phyloP scores from a whole-genome alignment of 129 eudicot genomes.

The Rutidosis leptorrhynchoides region DNA sequence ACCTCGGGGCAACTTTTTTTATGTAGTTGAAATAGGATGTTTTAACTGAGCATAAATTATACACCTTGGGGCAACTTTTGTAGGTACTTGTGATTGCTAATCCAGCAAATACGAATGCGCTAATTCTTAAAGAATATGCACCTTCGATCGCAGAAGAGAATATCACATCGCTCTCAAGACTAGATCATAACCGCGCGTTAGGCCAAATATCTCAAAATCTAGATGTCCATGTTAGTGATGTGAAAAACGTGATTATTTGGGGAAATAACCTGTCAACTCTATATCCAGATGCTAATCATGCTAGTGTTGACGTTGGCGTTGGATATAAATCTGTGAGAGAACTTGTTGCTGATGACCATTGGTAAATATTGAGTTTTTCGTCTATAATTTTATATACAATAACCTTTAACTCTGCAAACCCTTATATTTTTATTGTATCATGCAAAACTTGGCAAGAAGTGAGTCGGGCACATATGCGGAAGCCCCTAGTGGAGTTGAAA shows the following conservation, averaged over 20 bases:
- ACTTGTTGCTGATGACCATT: slow-evolving; percentile 64
- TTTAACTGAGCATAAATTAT: not conserved
- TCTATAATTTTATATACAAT: not conserved
- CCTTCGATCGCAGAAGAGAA: slow-evolving; percentile 89
- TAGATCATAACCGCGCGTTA: slow-evolving; percentile 93
- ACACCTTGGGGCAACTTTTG: not conserved
- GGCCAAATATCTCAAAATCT: slow-evolving; percentile 67
- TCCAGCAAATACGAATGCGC: slow-evolving; percentile 93
- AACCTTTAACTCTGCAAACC: not conserved
- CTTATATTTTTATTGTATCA: not conserved
- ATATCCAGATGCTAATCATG: slow-evolving; percentile 89
- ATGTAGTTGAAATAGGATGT: not conserved
- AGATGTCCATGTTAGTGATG: slow-evolving; percentile 69
- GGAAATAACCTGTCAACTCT: slow-evolving; percentile 79
- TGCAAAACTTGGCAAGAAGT: not conserved
- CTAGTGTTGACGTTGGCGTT: slow-evolving; percentile 56
- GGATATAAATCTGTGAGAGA: slow-evolving; percentile 70
- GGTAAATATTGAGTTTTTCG: slow-evolving; percentile 40
- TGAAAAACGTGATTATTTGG: slow-evolving; percentile 89
- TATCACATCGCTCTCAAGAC: slow-evolving; percentile 76
- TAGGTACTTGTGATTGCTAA: slow-evolving; percentile 96
- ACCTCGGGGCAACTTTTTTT: too few species aligned
- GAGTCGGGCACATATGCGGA: too few species aligned
- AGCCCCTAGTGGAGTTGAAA: too few species aligned
- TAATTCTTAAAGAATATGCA: slow-evolving; percentile 88